These are phyloP conservation scores for Xylaria grammica DNA, from an alignment of 495 filamentous ascomycete genomes.

Conservation along the genomic window DNA sequence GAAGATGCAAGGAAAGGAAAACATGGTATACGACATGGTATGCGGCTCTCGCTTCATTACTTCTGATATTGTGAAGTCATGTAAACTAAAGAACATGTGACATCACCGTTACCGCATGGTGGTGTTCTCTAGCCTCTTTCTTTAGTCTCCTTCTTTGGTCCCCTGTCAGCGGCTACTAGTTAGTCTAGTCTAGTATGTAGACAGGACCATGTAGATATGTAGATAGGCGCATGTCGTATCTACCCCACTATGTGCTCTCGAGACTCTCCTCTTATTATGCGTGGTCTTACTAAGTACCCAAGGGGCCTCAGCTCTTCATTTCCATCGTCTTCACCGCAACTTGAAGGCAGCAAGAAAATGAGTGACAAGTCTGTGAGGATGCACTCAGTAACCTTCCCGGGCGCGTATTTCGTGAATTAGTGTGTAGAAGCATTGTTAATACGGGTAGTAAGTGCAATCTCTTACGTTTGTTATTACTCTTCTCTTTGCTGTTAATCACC, in stretches of 20 bases:
- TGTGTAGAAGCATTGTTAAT: background rate
- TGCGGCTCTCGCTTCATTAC: background rate
- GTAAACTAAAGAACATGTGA: background rate
- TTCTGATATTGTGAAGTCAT: background rate
- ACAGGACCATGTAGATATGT: too few species aligned
- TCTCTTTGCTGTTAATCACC: background rate
- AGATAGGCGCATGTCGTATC: too few species aligned
- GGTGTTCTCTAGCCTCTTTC: background rate
- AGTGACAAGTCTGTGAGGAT: too few species aligned
- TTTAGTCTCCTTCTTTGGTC: too few species aligned
- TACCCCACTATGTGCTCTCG: too few species aligned
- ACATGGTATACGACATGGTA: background rate
- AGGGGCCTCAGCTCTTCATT: background rate
- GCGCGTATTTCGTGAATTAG: background rate
- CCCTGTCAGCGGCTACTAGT: background rate
- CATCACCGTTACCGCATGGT: constrained; percentile 8
- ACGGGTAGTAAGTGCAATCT: background rate
- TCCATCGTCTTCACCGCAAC: background rate
- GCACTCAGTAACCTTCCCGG: background rate
- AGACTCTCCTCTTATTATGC: too few species aligned
- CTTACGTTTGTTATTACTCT: background rate
- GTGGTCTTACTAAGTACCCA: too few species aligned
- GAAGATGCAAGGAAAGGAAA: background rate
- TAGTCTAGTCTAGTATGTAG: background rate
- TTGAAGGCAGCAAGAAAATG: background rate